Percentiles rank a stretch among this genome's conserved stretches.
These are phyloP conservation scores for Dactylis glomerata DNA, from an alignment of 176 grass and related monocot species.

Conservation along the genomic window DNA sequence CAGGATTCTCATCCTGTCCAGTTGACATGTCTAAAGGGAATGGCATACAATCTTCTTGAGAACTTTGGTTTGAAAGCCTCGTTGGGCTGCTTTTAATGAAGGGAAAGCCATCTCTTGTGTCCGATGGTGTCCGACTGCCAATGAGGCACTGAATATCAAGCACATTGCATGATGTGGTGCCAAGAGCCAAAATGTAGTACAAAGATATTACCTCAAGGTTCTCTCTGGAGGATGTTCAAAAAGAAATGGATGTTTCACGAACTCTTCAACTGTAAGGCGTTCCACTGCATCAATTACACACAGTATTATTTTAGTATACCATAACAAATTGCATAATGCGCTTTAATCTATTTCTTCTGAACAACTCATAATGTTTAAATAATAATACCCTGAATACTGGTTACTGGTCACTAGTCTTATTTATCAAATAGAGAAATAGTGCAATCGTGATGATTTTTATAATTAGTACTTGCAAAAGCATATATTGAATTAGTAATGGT, in stretches of 20 bases:
- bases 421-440: neutral
- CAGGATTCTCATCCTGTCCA: slow-evolving; percentile 57
- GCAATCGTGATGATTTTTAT: neutral
- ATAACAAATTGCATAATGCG: neutral
- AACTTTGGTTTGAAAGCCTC: slow-evolving; percentile 59
- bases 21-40: slow-evolving; percentile 73
- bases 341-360: slow-evolving; percentile 4
- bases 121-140: slow-evolving; percentile 43
- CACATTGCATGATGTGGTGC: neutral
- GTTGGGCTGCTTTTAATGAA: slow-evolving; percentile 42
- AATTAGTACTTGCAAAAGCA: neutral
- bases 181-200: neutral
- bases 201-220: slow-evolving; percentile 53
- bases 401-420: neutral
- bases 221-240: slow-evolving; percentile 46
- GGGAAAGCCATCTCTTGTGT: slow-evolving; percentile 54
- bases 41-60: slow-evolving; percentile 88
- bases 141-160: slow-evolving; percentile 34
- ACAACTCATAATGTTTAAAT: neutral
- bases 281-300: slow-evolving; percentile 73
- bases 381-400: neutral
- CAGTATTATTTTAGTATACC: neutral
- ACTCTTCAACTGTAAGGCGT: slow-evolving; percentile 92
- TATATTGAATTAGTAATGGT: neutral
- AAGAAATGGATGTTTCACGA: slow-evolving; percentile 94